Evolutionary conservation across 345 rosid species (phyloP).

Genomic region (Xanthoceras sorbifolium): DNA sequence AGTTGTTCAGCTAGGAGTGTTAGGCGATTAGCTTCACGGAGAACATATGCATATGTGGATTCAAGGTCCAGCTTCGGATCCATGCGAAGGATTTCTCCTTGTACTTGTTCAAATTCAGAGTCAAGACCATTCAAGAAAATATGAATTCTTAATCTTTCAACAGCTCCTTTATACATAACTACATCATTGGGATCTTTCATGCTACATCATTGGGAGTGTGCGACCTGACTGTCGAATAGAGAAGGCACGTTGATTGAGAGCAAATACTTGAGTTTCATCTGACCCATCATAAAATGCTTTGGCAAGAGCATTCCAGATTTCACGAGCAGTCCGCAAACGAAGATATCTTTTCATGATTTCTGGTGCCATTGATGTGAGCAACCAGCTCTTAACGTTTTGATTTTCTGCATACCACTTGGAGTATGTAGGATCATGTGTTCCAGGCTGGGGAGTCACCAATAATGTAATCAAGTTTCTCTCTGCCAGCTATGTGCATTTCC

Average conservation of each 20-base stretch:
- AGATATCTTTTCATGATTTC: neutral
- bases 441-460: too few species aligned
- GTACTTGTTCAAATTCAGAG: neutral
- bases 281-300: constrained; percentile 15
- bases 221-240: neutral
- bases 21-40: too few species aligned
- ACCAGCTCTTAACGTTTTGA: too few species aligned
- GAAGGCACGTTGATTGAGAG: too few species aligned
- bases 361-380: too few species aligned
- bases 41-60: too few species aligned
- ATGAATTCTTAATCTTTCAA: neutral
- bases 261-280: neutral
- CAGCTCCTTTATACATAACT: neutral
- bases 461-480: too few species aligned
- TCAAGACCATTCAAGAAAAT: neutral
- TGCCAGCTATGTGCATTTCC: neutral
- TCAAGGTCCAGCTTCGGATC: too few species aligned
- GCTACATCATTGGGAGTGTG: neutral
- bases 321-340: neutral
- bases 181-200: constrained; percentile 14
- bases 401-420: too few species aligned
- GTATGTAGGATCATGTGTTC: too few species aligned
- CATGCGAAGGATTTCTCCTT: neutral
- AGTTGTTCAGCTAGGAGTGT: too few species aligned
- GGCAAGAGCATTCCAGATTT: constrained; percentile 18